phyloP scores from a whole-genome alignment of 2,329 filamentous ascomycete species.

The Epichloe uncinata region DNA sequence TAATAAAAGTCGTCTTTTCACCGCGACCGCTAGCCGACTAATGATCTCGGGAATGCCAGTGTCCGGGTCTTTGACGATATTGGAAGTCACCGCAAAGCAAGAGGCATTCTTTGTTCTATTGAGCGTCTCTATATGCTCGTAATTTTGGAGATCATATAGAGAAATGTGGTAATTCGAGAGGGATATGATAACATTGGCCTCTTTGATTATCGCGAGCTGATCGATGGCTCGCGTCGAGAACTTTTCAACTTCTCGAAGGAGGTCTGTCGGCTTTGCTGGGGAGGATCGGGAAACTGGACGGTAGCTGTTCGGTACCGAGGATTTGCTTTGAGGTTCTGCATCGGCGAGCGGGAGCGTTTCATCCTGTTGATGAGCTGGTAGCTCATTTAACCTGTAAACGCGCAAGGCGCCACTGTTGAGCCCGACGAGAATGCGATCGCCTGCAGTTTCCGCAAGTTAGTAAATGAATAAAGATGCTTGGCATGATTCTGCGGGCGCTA shows the following conservation, averaged over 20 bases:
- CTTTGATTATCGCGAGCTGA: constrained; percentile 90
- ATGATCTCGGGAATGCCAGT: constrained; percentile 90
- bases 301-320: constrained; percentile 17
- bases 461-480: not conserved
- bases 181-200: constrained; percentile 81
- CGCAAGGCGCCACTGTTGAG: constrained; percentile 80
- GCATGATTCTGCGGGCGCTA: not conserved
- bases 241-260: constrained; percentile 84
- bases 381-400: constrained; percentile 81
- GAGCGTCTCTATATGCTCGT: constrained; percentile 67
- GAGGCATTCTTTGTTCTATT: constrained; percentile 76
- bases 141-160: constrained; percentile 78
- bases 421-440: constrained; percentile 83
- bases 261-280: constrained; percentile 52
- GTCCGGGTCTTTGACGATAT: constrained; percentile 78
- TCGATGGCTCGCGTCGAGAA: constrained; percentile 86
- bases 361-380: constrained; percentile 21
- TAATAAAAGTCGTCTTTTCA: constrained; percentile 77
- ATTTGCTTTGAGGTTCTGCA: constrained; percentile 14
- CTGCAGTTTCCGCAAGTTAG: constrained; percentile 24
- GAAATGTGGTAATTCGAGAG: constrained; percentile 83
- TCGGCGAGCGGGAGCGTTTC: constrained; percentile 17
- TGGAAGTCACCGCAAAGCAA: constrained; percentile 85
- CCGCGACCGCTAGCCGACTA: constrained; percentile 77
- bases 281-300: constrained; percentile 16